Base-by-base conservation (phyloP, 164 flowering plant species). In the Paratinospora sagittata region DNA sequence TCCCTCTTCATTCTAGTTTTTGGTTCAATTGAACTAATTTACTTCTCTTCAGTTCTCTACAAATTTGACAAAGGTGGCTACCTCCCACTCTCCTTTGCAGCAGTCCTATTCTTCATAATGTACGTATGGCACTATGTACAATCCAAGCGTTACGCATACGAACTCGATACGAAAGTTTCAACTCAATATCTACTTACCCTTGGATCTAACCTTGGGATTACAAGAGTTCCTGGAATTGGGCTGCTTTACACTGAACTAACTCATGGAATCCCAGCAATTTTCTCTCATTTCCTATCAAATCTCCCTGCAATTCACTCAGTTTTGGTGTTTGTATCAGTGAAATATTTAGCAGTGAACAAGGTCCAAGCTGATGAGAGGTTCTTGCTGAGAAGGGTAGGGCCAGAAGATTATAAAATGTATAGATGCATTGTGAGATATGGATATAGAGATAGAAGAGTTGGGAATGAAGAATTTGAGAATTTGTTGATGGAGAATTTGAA, bases 261-360 rank as follows among this genome's bases (percentile, higher is more conserved):
- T 9, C 67, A 69, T 5, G 79, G 76, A 24, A 70, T 76, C n/a
- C 79, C 79, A 8, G 63, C 79, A 23, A 73, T 77, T 14, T 77
- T 77, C 64, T 66, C 73, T 21, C 80, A 77, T 49, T 77, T 70
- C 65, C 68, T 70, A 33, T 61, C 74, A n/a, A 73, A 78, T n/a
- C 68, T 78, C 27, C 78, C 78, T 2, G 81, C 81, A 10, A 66
- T 75, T 30, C 81, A 78, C 72, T 78, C 81, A 0, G 81, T 78
- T 0, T 33, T 78, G 7, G 78, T 78, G 39, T 75, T 78, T 11
- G 81, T 75, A 71, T 78, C 81, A 0, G 67, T 78, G 23, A 75
- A 75, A 49, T 73, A 73, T 39, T 55, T 78, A 68, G 74, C 76
- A 0, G 71, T 78, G 65, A 78, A 70, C 73, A 75, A 66, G 43